Conservation (phyloP, 2,329 filamentous ascomycete genomes). For the Penicillium paneum region DNA sequence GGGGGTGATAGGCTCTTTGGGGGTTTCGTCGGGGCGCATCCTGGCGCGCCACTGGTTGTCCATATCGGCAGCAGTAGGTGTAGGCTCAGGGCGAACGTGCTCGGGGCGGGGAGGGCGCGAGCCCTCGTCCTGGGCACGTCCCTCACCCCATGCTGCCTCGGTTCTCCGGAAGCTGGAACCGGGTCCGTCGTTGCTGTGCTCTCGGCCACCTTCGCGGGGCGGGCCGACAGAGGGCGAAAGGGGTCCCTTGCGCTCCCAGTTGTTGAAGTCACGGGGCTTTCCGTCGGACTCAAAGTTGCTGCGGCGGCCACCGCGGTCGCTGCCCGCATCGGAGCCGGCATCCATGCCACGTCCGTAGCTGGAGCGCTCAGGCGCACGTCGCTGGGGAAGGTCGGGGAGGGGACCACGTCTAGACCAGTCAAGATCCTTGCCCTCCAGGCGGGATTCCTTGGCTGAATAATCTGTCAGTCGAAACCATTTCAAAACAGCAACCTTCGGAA, state of each 20-base stretch:
- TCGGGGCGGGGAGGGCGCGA: conserved; percentile 77
- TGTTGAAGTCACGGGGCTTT: conserved; percentile 74
- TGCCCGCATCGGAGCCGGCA: conserved; percentile 52
- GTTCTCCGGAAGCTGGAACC: conserved; percentile 59
- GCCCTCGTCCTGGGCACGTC: conserved; percentile 63
- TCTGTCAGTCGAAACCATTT: conserved; percentile 33
- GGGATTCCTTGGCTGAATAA: conserved; percentile 69
- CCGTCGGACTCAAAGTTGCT: conserved; percentile 70
- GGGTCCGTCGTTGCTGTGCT: conserved; percentile 59
- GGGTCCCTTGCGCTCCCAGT: conserved; percentile 94
- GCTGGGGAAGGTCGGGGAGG: conserved; percentile 67
- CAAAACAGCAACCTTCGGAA: background rate
- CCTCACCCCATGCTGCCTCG: conserved; percentile 73
- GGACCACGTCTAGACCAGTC: conserved; percentile 95
- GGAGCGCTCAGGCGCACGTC: conserved; percentile 54
- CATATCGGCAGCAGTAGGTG: conserved; percentile 81
- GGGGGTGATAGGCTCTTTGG: conserved; percentile 71
- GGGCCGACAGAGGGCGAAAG: conserved; percentile 65
- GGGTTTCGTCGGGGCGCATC: conserved; percentile 81
- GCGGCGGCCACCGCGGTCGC: conserved; percentile 64
- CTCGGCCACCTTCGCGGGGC: conserved; percentile 57
- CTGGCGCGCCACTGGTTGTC: conserved; percentile 89
- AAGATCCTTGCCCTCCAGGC: conserved; percentile 76
- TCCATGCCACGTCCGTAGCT: conserved; percentile 57
- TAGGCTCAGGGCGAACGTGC: conserved; percentile 60